A percentile compares a stretch with the other conserved stretches of the same genome.
phyloP scores from a whole-genome alignment of 495 filamentous ascomycete species.

The Penicillium coffeae region DNA sequence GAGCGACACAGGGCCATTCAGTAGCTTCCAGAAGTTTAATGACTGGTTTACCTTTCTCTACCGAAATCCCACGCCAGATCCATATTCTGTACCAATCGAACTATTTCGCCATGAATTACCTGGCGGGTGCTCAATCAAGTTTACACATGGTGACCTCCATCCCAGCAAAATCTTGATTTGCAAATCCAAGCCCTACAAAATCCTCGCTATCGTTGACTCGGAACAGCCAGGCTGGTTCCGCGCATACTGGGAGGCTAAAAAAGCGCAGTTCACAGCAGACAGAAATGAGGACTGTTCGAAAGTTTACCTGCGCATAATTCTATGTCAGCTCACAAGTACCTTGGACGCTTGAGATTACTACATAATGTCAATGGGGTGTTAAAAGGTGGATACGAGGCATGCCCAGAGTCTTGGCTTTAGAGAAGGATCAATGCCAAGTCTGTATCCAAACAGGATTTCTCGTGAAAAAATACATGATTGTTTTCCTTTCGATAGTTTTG shows the following conservation, averaged over 20 bases:
- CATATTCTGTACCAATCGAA: constrained; percentile 26
- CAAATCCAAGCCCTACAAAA: constrained; percentile 20
- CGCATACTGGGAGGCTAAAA: constrained; percentile 46
- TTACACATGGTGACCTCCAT: constrained; percentile 46
- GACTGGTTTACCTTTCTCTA: constrained; percentile 27
- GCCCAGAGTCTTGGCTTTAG: too few relatives aligned
- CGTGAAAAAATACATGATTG: too few relatives aligned
- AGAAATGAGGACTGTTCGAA: constrained; percentile 23
- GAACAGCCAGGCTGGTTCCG: constrained; percentile 48
- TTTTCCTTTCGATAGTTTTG: too few relatives aligned
- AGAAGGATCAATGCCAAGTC: too few relatives aligned
- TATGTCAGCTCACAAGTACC: constrained; percentile 21
- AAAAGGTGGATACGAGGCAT: too few relatives aligned
- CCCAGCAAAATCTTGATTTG: constrained; percentile 44
- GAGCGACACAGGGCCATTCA: constrained; percentile 27
- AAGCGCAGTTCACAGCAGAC: constrained; percentile 31
- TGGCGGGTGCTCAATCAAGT: constrained; percentile 35
- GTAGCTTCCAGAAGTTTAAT: constrained; percentile 23
- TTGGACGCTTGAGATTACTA: constrained; percentile 33
- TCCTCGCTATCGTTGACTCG: constrained; percentile 44
- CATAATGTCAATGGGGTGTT: constrained; percentile 24
- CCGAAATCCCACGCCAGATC: constrained; percentile 25
- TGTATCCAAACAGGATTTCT: too few relatives aligned
- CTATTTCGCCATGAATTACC: constrained; percentile 24
- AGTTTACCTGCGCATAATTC: constrained; percentile 23